Conservation (phyloP, 106 monocot genomes). For the Alisma plantagoaquatica region DNA sequence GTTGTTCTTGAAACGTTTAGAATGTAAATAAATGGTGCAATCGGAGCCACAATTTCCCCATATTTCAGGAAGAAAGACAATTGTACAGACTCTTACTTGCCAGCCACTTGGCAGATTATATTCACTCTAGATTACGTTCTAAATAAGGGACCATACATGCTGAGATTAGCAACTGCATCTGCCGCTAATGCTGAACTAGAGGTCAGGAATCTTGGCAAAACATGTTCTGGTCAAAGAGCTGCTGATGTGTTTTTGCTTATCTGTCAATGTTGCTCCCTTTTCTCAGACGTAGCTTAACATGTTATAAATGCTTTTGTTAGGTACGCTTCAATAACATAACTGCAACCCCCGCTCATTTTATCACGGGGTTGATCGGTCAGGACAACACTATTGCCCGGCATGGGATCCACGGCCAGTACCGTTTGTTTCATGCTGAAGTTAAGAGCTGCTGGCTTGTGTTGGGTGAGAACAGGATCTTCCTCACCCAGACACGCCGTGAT, state of each 20-base stretch:
- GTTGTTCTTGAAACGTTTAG: too few relatives aligned
- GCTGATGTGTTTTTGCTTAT: background rate
- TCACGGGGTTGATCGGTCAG: conserved; percentile 34
- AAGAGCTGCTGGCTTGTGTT: conserved; percentile 31
- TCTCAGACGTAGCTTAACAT: background rate
- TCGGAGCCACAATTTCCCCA: too few relatives aligned
- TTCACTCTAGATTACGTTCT: background rate
- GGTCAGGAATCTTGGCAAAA: background rate
- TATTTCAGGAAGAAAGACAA: background rate
- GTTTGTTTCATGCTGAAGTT: conserved; percentile 45
- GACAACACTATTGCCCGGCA: conserved; percentile 68
- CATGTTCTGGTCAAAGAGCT: too few relatives aligned
- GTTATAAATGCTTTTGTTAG: background rate
- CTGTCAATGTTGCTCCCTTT: background rate
- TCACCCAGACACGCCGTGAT: conserved; percentile 35
- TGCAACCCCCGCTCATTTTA: background rate
- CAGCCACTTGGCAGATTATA: background rate
- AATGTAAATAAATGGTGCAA: background rate
- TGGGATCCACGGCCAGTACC: conserved; percentile 74
- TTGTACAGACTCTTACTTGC: background rate
- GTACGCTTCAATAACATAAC: background rate
- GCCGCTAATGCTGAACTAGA: background rate
- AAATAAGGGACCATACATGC: background rate
- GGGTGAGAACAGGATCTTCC: conserved; percentile 58
- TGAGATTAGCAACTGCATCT: conserved; percentile 4